A percentile compares a stretch with the other conserved stretches of the same genome.
Evolutionary conservation across 1,284 basidiomycete genomes (phyloP).

Genomic region (Pisolithus thermaeus): DNA sequence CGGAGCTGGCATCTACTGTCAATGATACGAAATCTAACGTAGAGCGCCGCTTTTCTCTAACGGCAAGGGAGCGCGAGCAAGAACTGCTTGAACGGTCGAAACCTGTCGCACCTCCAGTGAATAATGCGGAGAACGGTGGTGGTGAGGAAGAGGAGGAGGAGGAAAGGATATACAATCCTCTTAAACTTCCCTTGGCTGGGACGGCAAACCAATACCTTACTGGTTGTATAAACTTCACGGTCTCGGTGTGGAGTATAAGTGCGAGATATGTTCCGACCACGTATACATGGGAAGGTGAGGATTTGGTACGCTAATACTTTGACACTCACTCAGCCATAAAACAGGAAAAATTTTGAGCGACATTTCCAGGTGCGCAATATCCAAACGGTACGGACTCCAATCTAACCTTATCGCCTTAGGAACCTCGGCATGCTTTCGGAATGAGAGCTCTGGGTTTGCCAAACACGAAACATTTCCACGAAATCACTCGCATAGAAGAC

Average conservation of each 20-base stretch:
- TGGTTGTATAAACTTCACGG: constrained; percentile 99
- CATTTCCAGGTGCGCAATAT: constrained; percentile 68
- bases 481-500: constrained; percentile 96
- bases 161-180: constrained; percentile 94
- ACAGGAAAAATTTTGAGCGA: constrained; percentile 88
- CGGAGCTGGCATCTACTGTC: constrained; percentile 58
- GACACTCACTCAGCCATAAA: constrained; percentile 10
- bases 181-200: constrained; percentile 98
- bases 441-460: constrained; percentile 97
- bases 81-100: constrained; percentile 84
- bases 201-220: constrained; percentile 97
- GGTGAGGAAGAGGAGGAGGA: constrained; percentile 84
- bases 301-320: neutral
- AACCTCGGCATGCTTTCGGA: constrained; percentile 95
- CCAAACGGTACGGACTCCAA: constrained; percentile 6
- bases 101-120: constrained; percentile 54
- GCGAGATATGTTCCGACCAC: constrained; percentile 96
- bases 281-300: constrained; percentile 88
- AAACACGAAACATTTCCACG: constrained; percentile 98
- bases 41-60: constrained; percentile 92
- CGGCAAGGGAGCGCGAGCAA: constrained; percentile 92
- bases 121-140: constrained; percentile 41
- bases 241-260: constrained; percentile 93
- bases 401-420: constrained; percentile 40
- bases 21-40: constrained; percentile 94